Base-by-base conservation (phyloP, 1,284 basidiomycete species). In the Rhodotorula mucilaginosa region DNA sequence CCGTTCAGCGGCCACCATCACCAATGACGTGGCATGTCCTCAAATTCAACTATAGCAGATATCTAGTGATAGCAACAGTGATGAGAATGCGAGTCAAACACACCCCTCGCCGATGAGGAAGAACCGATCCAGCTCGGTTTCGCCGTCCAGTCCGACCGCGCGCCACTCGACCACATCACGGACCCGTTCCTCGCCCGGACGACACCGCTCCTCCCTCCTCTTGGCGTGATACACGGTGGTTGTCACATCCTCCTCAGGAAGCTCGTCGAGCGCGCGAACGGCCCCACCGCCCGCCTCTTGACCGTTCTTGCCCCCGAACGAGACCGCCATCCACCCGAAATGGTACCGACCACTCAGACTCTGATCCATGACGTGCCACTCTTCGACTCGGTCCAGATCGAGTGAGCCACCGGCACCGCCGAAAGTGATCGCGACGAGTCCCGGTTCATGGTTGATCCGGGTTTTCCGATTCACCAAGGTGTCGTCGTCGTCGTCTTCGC, bases 351-450 rank as follows among this genome's bases (percentile, higher is more conserved):
- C 67, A 19, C 44, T 39, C 3, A 65, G 29, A 15, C 52, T 61
- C 29, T 46, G 23, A 31, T 60, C 68, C 73, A 59, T 73, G 58
- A 77, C 72, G 18, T 72, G 74, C 77, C 77, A 78, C 0, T 76
- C 63, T 57, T 77, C 77, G 26, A 78, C 77, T 4, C 58, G 56
- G 34, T 78, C 77, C 16, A 18, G 15, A 58, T 78, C 77, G n/a
- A 78, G 65, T 23, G 71, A 64, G 16, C 77, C 77, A 15, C 77
- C 77, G 6, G 77, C 74, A 0, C 77, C 77, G 3, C 77, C 77
- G 13, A 65, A 62, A 15, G 74, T 65, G n/a, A 73, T 46, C 46
- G 72, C 66, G 15, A 77, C 54, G 10, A 74, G 59, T 2, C 77
- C 77, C 13, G 58, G 44, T 7, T 74, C 74, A 5, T 61, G 57